phyloP scores from a whole-genome alignment of 805 yeast genomes.

The Ogataea nitratoaversa region DNA sequence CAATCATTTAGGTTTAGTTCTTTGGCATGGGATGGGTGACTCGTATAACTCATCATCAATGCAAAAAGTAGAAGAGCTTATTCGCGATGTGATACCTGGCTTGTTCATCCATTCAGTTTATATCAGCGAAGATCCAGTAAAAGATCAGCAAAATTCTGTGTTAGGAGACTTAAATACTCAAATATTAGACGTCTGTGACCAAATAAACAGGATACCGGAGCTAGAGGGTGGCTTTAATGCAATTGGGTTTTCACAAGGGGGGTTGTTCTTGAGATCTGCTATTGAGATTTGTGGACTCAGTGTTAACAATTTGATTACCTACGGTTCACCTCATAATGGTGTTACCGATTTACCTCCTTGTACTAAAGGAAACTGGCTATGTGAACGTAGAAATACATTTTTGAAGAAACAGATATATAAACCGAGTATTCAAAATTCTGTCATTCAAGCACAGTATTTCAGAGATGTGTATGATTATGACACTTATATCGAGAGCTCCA shows the following conservation, averaged over 20 bases:
- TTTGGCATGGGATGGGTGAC: conserved; percentile 89
- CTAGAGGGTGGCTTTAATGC: conserved; percentile 60
- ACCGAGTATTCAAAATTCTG: conserved; percentile 47
- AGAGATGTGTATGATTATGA: conserved; percentile 52
- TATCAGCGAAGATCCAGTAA: conserved; percentile 42
- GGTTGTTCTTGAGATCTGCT: conserved; percentile 67
- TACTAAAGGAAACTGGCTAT: conserved; percentile 50
- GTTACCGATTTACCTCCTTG: conserved; percentile 66
- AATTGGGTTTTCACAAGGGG: conserved; percentile 82
- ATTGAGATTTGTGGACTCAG: conserved; percentile 52
- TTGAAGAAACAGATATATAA: conserved; percentile 61
- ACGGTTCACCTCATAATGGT: conserved; percentile 82
- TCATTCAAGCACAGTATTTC: conserved; percentile 74
- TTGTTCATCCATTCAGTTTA: conserved; percentile 50
- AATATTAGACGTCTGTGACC: conserved; percentile 51
- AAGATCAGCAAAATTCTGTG: conserved; percentile 53
- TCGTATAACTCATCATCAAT: conserved; percentile 60
- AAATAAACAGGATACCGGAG: conserved; percentile 42
- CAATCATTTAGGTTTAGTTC: conserved; percentile 39
- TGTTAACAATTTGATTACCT: conserved; percentile 56
- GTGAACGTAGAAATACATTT: conserved; percentile 49
- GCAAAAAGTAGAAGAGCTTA: conserved; percentile 38
- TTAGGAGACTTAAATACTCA: conserved; percentile 58
- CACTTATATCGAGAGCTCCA: conserved; percentile 51
- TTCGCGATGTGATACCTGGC: conserved; percentile 45